Conservation (phyloP, 2,329 filamentous ascomycete species). For the Sclerotinia sclerotiorum region DNA sequence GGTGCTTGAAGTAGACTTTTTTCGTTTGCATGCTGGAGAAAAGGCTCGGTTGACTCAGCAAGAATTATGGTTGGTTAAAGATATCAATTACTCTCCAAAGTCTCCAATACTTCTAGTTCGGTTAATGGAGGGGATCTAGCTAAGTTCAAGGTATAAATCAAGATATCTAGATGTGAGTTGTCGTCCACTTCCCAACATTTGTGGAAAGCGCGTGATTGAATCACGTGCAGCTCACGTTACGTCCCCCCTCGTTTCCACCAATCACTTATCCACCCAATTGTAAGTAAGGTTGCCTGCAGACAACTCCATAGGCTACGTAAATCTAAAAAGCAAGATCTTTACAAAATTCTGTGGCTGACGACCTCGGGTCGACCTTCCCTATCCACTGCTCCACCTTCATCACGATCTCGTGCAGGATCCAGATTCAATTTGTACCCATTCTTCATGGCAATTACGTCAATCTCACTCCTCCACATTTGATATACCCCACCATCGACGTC, state of each 20-base stretch:
- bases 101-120: not conserved
- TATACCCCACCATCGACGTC: conserved; percentile 1
- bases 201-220: not conserved
- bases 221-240: not conserved
- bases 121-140: not conserved
- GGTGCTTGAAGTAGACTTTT: not conserved
- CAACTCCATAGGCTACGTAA: not conserved
- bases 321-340: not conserved
- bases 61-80: not conserved
- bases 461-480: not conserved
- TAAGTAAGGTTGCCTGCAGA: not conserved
- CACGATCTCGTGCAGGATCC: conserved; percentile 17
- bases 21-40: not conserved
- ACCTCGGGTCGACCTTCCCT: conserved; percentile 9
- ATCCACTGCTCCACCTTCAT: not conserved
- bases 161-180: no score
- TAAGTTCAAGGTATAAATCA: no score
- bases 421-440: not conserved
- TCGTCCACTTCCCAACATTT: not conserved
- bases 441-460: conserved; percentile 12
- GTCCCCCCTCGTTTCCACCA: not conserved
- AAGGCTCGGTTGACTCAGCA: not conserved
- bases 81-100: not conserved
- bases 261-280: not conserved
- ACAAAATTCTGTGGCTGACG: not conserved